A percentile compares a stretch with the other conserved stretches of the same genome.
phyloP scores from a whole-genome alignment of 345 rosid genomes.

The Streptanthus diversifolius region DNA sequence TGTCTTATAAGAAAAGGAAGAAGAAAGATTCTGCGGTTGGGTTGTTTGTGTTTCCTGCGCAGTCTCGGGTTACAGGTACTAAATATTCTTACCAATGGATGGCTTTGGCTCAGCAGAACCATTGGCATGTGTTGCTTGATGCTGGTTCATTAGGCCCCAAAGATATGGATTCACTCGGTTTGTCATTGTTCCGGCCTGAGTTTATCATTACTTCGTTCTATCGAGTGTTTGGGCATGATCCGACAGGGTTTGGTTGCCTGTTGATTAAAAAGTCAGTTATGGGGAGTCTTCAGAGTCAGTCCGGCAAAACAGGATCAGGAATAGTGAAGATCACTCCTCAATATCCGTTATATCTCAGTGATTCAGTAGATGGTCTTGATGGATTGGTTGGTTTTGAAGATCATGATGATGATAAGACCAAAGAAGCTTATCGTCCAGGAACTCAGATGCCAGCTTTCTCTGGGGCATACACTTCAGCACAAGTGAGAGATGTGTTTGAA shows the following conservation, averaged over 20 bases:
- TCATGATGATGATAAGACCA: constrained; percentile 49
- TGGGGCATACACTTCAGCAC: constrained; percentile 79
- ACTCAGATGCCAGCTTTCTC: constrained; percentile 92
- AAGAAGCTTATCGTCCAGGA: constrained; percentile 44
- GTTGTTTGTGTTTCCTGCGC: constrained; percentile 94
- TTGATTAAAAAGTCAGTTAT: constrained; percentile 93
- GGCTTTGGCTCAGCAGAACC: constrained; percentile 97
- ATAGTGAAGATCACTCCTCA: constrained; percentile 96
- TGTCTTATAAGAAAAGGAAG: constrained; percentile 67
- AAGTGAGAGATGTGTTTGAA: constrained; percentile 88
- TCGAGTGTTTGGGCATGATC: constrained; percentile 88
- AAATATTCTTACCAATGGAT: constrained; percentile 99
- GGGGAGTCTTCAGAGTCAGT: constrained; percentile 82
- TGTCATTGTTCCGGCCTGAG: constrained; percentile 94
- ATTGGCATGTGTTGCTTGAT: constrained; percentile 98
- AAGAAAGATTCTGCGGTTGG: constrained; percentile 79
- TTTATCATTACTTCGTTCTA: constrained; percentile 91
- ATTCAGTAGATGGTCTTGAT: constrained; percentile 80
- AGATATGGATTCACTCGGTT: constrained; percentile 96
- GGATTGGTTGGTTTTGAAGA: constrained; percentile 51
- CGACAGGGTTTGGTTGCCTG: constrained; percentile 96
- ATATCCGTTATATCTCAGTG: constrained; percentile 83
- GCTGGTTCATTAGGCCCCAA: constrained; percentile 98
- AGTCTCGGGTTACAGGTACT: constrained; percentile 88
- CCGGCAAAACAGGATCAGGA: constrained; percentile 90